Evolutionary conservation across 2,329 filamentous ascomycete genomes (phyloP).

Genomic region (Hysterium pulicare): DNA sequence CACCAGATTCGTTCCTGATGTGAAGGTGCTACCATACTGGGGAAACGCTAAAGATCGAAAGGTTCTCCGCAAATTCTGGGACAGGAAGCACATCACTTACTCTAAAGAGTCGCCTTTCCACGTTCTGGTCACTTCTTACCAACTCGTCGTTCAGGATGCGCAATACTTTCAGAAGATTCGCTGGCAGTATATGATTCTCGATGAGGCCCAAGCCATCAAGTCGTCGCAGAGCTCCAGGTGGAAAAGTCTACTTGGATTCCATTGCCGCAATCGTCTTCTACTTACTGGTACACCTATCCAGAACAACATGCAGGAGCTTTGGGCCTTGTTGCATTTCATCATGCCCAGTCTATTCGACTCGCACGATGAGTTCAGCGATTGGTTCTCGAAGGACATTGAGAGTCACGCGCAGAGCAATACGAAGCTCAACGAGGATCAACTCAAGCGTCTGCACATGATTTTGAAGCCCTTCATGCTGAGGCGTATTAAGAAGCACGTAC

Average conservation of each 20-base stretch:
- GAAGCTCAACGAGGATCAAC: conserved; percentile 98
- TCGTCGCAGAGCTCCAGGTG: conserved; percentile 93
- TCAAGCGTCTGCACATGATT: conserved; percentile 97
- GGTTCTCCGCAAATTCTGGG: conserved; percentile 97
- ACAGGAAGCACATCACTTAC: conserved; percentile 95
- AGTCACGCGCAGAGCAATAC: conserved; percentile 98
- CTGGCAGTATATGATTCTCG: conserved; percentile 99
- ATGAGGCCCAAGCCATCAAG: conserved; percentile 98
- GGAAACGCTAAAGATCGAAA: conserved; percentile 92
- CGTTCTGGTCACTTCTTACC: conserved; percentile 93
- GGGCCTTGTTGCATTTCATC: conserved; percentile 97
- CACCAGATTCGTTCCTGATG: conserved; percentile 83
- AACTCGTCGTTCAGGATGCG: conserved; percentile 92
- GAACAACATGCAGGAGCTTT: conserved; percentile 99
- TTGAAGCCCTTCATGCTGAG: conserved; percentile 99
- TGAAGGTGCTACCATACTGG: conserved; percentile 98
- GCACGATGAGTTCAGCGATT: conserved; percentile 88
- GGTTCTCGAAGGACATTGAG: conserved; percentile 95
- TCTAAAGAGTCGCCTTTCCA: conserved; percentile 91
- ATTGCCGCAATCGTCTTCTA: conserved; percentile 89
- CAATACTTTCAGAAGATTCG: conserved; percentile 98
- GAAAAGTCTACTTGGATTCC: conserved; percentile 92
- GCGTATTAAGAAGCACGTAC: conserved; percentile 99
- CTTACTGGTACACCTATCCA: conserved; percentile 97
- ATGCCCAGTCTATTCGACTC: conserved; percentile 99